These are phyloP conservation scores for Serendipita vermifera DNA, from an alignment of 768 basidiomycete species.

Conservation along the genomic window DNA sequence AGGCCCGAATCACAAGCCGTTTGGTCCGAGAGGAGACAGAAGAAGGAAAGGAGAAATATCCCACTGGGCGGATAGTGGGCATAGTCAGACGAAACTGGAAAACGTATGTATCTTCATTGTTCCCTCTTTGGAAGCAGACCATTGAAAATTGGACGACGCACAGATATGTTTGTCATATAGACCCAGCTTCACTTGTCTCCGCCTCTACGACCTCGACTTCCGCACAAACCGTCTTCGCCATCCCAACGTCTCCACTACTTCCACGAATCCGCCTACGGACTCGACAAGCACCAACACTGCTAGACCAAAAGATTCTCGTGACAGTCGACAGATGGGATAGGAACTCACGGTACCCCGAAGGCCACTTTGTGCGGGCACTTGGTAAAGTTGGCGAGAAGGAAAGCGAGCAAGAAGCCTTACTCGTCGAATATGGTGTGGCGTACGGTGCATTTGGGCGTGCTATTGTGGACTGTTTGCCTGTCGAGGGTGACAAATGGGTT, in stretches of 20 bases:
- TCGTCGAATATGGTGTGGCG: conserved; percentile 91
- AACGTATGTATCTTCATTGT: conserved; percentile 44
- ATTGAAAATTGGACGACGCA: conserved; percentile 6
- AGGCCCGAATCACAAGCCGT: conserved; percentile 22
- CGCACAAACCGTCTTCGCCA: conserved; percentile 86
- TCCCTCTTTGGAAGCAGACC: background rate
- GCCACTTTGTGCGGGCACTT: conserved; percentile 87
- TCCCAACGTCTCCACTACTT: conserved; percentile 78
- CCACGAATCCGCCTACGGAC: conserved; percentile 92
- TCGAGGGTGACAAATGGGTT: conserved; percentile 82
- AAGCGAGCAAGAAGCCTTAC: conserved; percentile 85
- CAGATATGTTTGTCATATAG: conserved; percentile 91
- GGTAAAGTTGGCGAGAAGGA: conserved; percentile 90
- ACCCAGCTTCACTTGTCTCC: conserved; percentile 73
- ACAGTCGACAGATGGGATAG: conserved; percentile 87
- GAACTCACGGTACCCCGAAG: conserved; percentile 85
- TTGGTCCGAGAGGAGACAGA: conserved; percentile 23
- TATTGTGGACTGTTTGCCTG: conserved; percentile 79
- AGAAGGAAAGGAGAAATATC: conserved; percentile 50
- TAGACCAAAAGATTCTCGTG: conserved; percentile 91
- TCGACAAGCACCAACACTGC: conserved; percentile 76
- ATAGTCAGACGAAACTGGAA: conserved; percentile 93
- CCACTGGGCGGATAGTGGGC: conserved; percentile 85
- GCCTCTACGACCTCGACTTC: conserved; percentile 64
- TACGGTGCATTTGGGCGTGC: conserved; percentile 95